Base-by-base conservation (phyloP, 768 basidiomycete genomes). In the Gloeostereum incarnatum region DNA sequence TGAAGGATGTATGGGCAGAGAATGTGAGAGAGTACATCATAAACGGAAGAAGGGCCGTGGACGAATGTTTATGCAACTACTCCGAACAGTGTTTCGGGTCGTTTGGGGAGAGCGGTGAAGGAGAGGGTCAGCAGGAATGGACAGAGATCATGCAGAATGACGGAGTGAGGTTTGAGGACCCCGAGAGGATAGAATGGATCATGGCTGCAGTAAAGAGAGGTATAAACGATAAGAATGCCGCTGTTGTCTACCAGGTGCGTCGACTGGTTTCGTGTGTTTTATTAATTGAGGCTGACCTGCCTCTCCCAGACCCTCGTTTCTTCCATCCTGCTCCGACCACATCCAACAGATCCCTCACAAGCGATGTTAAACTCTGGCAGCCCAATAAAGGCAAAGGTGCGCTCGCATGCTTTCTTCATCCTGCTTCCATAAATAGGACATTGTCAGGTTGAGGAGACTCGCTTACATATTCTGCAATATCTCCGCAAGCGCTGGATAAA, bases 211-310 rank as follows among this genome's bases (percentile, higher is more conserved):
- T 82, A 40, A 53, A 75, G 51, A 51, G 82, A 49, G 73, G 83
- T 0, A 63, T 87, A 19, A 69, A 57, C 39, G 82, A 81, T 45
- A 65, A 63, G 42, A 78, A 71, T 57, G 88, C 81, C 11, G 73
- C 69, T 2, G 56, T 51, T 31, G 59, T 92, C 11, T 97, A 97
- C 57, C 90, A 92, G 73, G 85, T 80, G 38, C n/a, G n/a, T n/a
- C n/a, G n/a, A n/a, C 27, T 40, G 16, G 53, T 44, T 25, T 35
- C 14, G 31, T 21, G 4, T 3, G 4, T 34, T 16, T 27, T n/a
- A n/a, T n/a, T n/a, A n/a, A n/a, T n/a, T n/a, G n/a, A n/a, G n/a
- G n/a, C n/a, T n/a, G n/a, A n/a, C n/a, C n/a, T n/a, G n/a, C n/a
- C n/a, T n/a, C n/a, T 22, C 18, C 16, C 53, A 88, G 83, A 73